Evolutionary conservation across 2,329 filamentous ascomycete genomes (phyloP).

Genomic region (Lecanicillium sp.): DNA sequence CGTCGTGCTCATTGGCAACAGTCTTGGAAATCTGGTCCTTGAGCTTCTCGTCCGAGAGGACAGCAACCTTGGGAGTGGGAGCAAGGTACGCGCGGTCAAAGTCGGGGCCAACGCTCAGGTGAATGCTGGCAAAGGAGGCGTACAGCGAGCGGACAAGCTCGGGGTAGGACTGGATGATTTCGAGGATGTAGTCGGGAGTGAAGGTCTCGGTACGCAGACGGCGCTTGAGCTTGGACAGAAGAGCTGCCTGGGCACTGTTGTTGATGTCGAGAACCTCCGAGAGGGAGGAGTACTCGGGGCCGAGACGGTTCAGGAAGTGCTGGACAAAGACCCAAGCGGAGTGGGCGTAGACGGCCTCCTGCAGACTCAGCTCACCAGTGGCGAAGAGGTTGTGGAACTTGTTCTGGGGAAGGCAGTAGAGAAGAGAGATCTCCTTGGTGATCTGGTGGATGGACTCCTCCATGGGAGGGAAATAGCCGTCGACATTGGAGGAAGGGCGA

Average conservation of each 20-base stretch:
- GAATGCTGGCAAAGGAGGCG: slow-evolving; percentile 81
- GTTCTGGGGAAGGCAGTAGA: slow-evolving; percentile 98
- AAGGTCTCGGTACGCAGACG: slow-evolving; percentile 94
- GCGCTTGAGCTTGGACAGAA: slow-evolving; percentile 91
- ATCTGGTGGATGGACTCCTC: slow-evolving; percentile 97
- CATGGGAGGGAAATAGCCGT: slow-evolving; percentile 63
- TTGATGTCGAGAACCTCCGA: slow-evolving; percentile 70
- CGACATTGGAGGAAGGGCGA: slow-evolving; percentile 56
- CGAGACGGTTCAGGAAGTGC: slow-evolving; percentile 94
- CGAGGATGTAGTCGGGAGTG: slow-evolving; percentile 93
- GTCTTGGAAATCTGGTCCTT: slow-evolving; percentile 71
- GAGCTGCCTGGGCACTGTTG: slow-evolving; percentile 78
- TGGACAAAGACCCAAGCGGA: slow-evolving; percentile 97
- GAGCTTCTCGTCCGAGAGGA: slow-evolving; percentile 67
- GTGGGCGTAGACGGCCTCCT: slow-evolving; percentile 96
- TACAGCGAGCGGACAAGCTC: slow-evolving; percentile 82
- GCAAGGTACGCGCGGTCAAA: slow-evolving; percentile 43
- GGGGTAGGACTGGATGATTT: slow-evolving; percentile 91
- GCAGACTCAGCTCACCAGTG: slow-evolving; percentile 76
- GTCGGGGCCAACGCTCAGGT: slow-evolving; percentile 52
- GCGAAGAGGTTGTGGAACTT: slow-evolving; percentile 89
- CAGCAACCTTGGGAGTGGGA: slow-evolving; percentile 52
- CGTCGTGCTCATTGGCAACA: slow-evolving; percentile 88
- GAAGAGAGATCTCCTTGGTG: slow-evolving; percentile 92
- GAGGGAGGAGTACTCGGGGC: slow-evolving; percentile 83